A percentile compares a stretch with the other conserved stretches of the same genome.
phyloP scores from a whole-genome alignment of 176 grass and related monocot genomes.

The Aegilops bicornis region DNA sequence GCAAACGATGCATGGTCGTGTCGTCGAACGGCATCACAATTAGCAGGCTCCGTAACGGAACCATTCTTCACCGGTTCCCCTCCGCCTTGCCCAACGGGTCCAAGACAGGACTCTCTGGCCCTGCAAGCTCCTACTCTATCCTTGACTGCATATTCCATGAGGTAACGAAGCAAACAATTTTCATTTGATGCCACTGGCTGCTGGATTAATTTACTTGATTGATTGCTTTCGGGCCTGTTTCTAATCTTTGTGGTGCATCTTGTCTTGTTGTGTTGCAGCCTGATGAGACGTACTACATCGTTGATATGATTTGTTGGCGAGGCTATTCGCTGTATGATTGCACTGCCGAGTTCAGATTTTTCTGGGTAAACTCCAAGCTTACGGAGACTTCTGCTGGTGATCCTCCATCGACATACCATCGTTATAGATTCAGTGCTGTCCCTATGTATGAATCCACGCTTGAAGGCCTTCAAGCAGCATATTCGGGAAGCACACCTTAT shows the following conservation, averaged over 20 bases:
- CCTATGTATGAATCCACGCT: constrained; percentile 74
- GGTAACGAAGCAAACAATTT: constrained; percentile 31
- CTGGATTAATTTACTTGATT: not conserved
- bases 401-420: constrained; percentile 72
- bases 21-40: constrained; percentile 75
- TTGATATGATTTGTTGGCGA: constrained; percentile 97
- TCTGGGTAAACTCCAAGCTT: constrained; percentile 91
- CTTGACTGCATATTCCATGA: constrained; percentile 98
- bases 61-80: constrained; percentile 86
- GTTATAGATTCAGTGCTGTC: constrained; percentile 64
- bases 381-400: constrained; percentile 77
- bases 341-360: constrained; percentile 90
- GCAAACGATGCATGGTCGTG: constrained; percentile 82
- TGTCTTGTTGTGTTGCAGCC: constrained; percentile 44
- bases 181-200: not conserved
- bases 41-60: constrained; percentile 81
- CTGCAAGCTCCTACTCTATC: constrained; percentile 83
- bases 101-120: constrained; percentile 68
- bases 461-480: constrained; percentile 74
- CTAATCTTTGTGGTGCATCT: not conserved
- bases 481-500: constrained; percentile 60
- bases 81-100: constrained; percentile 86
- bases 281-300: constrained; percentile 91
- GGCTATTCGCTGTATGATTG: constrained; percentile 92
- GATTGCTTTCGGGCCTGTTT: not conserved